These are phyloP conservation scores for Hysterangium stoloniferum DNA, from an alignment of 768 basidiomycete genomes.

Conservation along the genomic window DNA sequence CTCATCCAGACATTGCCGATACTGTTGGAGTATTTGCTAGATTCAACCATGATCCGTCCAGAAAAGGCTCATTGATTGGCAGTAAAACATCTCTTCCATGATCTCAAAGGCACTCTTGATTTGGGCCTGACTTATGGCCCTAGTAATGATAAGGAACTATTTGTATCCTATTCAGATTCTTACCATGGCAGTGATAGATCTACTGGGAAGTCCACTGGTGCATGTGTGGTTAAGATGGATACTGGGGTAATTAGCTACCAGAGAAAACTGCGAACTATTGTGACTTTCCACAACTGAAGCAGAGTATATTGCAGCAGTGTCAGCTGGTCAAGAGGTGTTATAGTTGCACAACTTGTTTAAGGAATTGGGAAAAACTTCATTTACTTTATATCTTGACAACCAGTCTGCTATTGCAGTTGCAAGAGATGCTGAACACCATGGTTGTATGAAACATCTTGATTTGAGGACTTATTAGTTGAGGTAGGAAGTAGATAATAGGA, in stretches of 20 bases:
- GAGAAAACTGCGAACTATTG: conserved; percentile 18
- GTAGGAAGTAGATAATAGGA: too few relatives aligned
- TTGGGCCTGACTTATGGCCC: conserved; percentile 17
- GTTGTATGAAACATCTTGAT: conserved; percentile 26
- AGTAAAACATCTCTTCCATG: conserved; percentile 28
- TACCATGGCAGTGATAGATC: conserved; percentile 20
- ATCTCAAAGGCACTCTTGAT: conserved; percentile 29
- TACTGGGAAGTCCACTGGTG: conserved; percentile 16
- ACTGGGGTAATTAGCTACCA: conserved; percentile 18
- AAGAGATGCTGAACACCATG: conserved; percentile 23
- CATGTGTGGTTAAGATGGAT: conserved; percentile 19
- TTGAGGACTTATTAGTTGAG: too few relatives aligned
- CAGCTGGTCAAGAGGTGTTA: conserved; percentile 17
- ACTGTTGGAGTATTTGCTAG: conserved; percentile 25
- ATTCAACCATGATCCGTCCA: conserved; percentile 25
- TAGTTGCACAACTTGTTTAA: conserved; percentile 17
- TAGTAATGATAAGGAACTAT: not conserved
- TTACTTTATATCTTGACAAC: conserved; percentile 29
- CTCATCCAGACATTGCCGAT: conserved; percentile 29
- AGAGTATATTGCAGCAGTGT: conserved; percentile 24
- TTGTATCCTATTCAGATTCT: conserved; percentile 22
- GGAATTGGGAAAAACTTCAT: conserved; percentile 16
- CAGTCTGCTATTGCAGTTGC: conserved; percentile 25
- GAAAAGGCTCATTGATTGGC: conserved; percentile 29
- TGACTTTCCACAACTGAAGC: conserved; percentile 23